Evolutionary conservation across 768 basidiomycete species (phyloP).

Genomic region (Lentinula lateritia): DNA sequence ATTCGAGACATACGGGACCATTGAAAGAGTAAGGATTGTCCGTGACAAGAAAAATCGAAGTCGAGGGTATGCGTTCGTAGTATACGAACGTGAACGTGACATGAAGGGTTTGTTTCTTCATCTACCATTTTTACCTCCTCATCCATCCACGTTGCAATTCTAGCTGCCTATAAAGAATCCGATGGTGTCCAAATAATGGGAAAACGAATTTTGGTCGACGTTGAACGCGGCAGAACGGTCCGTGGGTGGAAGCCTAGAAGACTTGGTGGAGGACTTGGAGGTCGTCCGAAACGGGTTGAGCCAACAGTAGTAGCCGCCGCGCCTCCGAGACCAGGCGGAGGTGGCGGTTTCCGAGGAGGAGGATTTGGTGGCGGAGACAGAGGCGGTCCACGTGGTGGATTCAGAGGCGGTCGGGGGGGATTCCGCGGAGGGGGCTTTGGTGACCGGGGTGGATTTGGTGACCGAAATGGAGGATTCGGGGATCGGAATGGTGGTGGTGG

Average conservation of each 20-base stretch:
- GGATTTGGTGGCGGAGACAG: conserved; percentile 16
- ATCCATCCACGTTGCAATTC: conserved; percentile 10
- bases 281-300: conserved; percentile 80
- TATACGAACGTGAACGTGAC: conserved; percentile 96
- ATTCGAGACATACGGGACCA: conserved; percentile 92
- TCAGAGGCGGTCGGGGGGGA: conserved; percentile 41
- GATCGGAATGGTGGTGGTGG: conserved; percentile 22
- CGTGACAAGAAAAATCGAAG: conserved; percentile 85
- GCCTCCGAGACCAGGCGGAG: conserved; percentile 40
- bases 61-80: conserved; percentile 93
- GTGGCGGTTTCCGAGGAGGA: conserved; percentile 36
- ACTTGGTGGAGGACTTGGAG: conserved; percentile 98
- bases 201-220: conserved; percentile 94
- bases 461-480: conserved; percentile 40
- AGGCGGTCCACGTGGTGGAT: conserved; percentile 28
- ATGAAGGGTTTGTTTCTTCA: conserved; percentile 80
- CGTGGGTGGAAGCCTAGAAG: conserved; percentile 98
- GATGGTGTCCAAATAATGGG: conserved; percentile 95
- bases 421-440: conserved; percentile 36
- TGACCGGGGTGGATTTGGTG: conserved; percentile 28
- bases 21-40: conserved; percentile 92
- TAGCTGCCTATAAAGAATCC: conserved; percentile 97
- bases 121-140: conserved; percentile 8
- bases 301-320: conserved; percentile 27
- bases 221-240: conserved; percentile 96